phyloP scores from a whole-genome alignment of 1,139 yeast genomes.

The Yamadazyma kanchanaburiensis region DNA sequence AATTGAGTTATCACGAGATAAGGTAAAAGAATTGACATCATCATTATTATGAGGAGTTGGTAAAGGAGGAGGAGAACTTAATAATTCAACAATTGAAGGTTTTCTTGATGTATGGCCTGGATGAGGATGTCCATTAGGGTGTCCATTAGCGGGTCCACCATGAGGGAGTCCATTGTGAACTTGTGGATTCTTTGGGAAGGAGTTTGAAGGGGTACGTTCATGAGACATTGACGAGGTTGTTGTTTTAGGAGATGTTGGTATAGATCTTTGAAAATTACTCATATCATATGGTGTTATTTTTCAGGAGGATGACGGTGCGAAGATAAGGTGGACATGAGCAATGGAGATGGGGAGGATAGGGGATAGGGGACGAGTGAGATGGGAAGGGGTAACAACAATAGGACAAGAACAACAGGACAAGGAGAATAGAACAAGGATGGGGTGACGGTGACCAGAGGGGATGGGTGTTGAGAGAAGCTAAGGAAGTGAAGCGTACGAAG shows the following conservation, averaged over 20 bases:
- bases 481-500: too few relatives aligned
- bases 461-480: too few relatives aligned
- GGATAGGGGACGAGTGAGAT: too few relatives aligned
- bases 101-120: constrained; percentile 36
- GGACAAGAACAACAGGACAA: too few relatives aligned
- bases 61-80: constrained; percentile 81
- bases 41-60: constrained; percentile 23
- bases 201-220: constrained; percentile 10
- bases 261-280: constrained; percentile 12
- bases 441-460: too few relatives aligned
- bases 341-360: too few relatives aligned
- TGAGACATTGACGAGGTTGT: constrained; percentile 4
- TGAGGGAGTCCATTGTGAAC: constrained; percentile 2
- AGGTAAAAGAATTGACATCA: constrained; percentile 35
- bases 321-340: too few relatives aligned
- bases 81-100: constrained; percentile 76
- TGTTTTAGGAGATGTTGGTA: constrained; percentile 15
- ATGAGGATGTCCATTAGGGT: constrained; percentile 1
- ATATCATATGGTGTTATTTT: constrained; percentile 1
- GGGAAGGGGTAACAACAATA: too few relatives aligned
- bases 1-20: constrained; percentile 43
- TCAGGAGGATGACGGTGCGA: too few relatives aligned
- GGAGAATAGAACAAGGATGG: too few relatives aligned
- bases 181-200: constrained; percentile 3
- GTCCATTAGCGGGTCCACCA: constrained; percentile 1